These are phyloP conservation scores for Coemansia guatemalensis DNA, from an alignment of 192 early-diverging fungal genomes.

Conservation along the genomic window DNA sequence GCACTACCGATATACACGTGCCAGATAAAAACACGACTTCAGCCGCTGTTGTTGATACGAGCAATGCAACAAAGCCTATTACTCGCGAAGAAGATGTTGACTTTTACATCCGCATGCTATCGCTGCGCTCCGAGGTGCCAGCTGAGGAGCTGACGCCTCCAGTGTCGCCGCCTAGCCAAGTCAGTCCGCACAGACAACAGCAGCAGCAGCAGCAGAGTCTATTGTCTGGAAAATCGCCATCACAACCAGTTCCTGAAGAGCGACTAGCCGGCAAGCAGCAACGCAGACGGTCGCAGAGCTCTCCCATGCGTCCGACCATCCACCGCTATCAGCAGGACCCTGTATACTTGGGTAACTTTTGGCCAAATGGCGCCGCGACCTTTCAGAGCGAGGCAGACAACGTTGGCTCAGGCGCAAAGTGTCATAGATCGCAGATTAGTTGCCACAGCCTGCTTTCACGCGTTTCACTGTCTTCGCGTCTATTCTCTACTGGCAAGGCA, in stretches of 20 bases:
- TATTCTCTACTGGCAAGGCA: not conserved
- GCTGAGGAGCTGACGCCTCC: conserved; percentile 23
- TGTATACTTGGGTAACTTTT: conserved; percentile 13
- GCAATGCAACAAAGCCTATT: conserved; percentile 18
- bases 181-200: not conserved
- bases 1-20: not conserved
- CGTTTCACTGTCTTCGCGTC: not conserved
- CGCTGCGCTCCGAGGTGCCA: conserved; percentile 20
- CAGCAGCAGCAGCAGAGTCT: not conserved
- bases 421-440: not conserved
- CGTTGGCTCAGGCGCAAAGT: not conserved
- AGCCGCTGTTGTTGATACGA: conserved; percentile 10
- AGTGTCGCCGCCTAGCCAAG: conserved; percentile 8
- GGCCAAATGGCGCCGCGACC: conserved; percentile 5
- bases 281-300: conserved; percentile 4
- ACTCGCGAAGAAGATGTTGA: conserved; percentile 23
- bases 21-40: not conserved
- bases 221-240: not conserved
- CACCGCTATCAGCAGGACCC: conserved; percentile 9
- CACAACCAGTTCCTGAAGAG: not conserved
- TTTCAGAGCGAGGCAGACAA: not conserved
- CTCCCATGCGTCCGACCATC: not conserved
- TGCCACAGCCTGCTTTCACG: not conserved
- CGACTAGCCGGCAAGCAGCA: not conserved
- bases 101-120: conserved; percentile 33